Conservation (phyloP, 192 early-diverging fungal genomes). For the Backusella morwellensis region DNA sequence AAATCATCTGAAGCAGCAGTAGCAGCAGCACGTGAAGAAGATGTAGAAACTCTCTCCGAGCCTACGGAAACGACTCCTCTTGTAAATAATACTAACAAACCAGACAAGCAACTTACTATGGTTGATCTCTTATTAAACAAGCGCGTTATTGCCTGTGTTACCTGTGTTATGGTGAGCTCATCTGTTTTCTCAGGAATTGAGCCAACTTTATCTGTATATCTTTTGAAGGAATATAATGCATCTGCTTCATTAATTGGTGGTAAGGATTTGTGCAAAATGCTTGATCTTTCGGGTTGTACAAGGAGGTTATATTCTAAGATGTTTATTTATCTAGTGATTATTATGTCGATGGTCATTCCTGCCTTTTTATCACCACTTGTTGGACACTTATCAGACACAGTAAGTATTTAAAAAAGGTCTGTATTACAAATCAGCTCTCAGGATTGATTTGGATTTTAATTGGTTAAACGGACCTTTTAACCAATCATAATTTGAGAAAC, state of each 20-base stretch:
- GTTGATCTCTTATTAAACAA: constrained; percentile 41
- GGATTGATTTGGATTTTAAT: neutral
- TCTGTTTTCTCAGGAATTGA: constrained; percentile 56
- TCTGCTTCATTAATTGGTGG: constrained; percentile 42
- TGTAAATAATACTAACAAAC: neutral
- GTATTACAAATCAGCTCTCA: neutral
- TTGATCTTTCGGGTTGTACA: neutral
- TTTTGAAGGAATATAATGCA: constrained; percentile 38
- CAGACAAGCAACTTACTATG: constrained; percentile 37
- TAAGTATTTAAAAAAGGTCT: neutral
- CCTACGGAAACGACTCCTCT: neutral
- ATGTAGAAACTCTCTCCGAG: neutral
- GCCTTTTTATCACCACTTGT: constrained; percentile 57
- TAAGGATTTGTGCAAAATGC: neutral
- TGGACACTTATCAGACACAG: constrained; percentile 50
- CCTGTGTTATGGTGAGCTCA: constrained; percentile 43
- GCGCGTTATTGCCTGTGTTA: constrained; percentile 42
- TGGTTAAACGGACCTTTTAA: neutral
- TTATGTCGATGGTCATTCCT: constrained; percentile 68
- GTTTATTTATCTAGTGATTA: constrained; percentile 43
- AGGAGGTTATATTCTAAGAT: neutral
- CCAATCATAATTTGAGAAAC: neutral
- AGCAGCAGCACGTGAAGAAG: neutral
- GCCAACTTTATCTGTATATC: constrained; percentile 53
- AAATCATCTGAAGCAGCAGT: neutral